Percentiles rank a stretch among this genome's conserved stretches.
Evolutionary conservation across 345 rosid species (phyloP).

Genomic region (Ailanthus altissimus): DNA sequence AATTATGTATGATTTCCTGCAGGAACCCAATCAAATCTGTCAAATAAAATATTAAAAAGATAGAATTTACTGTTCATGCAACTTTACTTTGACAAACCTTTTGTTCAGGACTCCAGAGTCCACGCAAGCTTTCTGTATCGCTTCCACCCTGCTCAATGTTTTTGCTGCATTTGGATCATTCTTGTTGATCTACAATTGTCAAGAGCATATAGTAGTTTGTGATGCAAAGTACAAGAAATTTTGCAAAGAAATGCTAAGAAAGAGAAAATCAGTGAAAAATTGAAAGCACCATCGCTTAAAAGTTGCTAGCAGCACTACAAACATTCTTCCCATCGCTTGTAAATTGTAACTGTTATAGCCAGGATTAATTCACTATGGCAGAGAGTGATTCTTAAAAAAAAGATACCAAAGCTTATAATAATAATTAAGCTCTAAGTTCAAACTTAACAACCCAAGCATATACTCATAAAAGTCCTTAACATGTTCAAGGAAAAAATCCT

Average conservation of each 20-base stretch:
- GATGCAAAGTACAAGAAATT: neutral
- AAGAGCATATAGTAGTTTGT: neutral
- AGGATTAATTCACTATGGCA: neutral
- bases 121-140: constrained; percentile 60
- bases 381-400: too few relatives aligned
- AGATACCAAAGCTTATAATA: neutral
- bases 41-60: constrained; percentile 2
- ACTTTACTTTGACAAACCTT: constrained; percentile 42
- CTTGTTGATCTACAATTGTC: constrained; percentile 53
- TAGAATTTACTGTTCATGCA: neutral
- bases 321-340: neutral
- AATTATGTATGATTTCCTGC: constrained; percentile 58
- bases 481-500: neutral
- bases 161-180: constrained; percentile 71
- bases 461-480: too few relatives aligned
- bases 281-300: neutral
- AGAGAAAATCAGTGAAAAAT: neutral
- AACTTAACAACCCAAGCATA: neutral
- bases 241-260: constrained; percentile 5
- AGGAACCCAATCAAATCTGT: constrained; percentile 11
- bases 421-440: neutral
- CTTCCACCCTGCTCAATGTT: constrained; percentile 62
- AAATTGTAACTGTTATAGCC: neutral
- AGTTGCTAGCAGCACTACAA: neutral
- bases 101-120: constrained; percentile 54